Evolutionary conservation across 1,284 basidiomycete genomes (phyloP), one percentile per base, ranked within the genome.

Genomic region (Trichosporon sp.): DNA sequence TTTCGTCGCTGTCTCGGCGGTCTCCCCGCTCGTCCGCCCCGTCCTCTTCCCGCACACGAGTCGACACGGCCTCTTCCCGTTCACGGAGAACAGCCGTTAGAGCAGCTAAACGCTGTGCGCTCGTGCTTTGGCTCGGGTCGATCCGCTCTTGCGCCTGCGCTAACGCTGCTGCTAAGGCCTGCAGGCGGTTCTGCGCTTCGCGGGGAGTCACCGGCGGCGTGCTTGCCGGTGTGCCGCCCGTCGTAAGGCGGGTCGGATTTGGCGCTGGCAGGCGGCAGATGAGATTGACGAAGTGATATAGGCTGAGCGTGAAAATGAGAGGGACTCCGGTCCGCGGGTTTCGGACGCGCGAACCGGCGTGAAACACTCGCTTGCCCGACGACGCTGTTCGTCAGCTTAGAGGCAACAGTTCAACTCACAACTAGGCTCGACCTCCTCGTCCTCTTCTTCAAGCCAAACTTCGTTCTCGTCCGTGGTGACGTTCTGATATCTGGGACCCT

Each of bases 381-480:
- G 66, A 38, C 1, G 70, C 70, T 71, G 48, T 16, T 6, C 2
- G 63, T 71, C 51, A 71, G 70, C 61, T 65, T 6, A 32, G 2
- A 68, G 56, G 40, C n/a, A 12, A 19, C 16, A 46, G 26, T 26
- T 26, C 19, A n/a, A 26, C 67, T 59, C 12, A 73, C 63, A 19
- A 6, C 46, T 56, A 7, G 46, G 61, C 16, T 64, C 11, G 2
- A 43, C 59, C 31, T 72, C 65, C 37, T 75, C 76, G 7, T 73
- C 75, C 7, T 78, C 76, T 38, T 79, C 79, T 19, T 79, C 75
- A 14, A 79, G 67, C 78, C 78, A 79, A 8, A 78, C 38, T 11
- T 74, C 74, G 16, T 61, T 46, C 4, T 69, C 71, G 12, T 75
- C 75, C 3, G 70, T 70, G 43, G 71, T 68, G 8, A 76, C 59